Evolutionary conservation across 345 rosid genomes (phyloP).

Genomic region (Eucalyptus erythrocorys): DNA sequence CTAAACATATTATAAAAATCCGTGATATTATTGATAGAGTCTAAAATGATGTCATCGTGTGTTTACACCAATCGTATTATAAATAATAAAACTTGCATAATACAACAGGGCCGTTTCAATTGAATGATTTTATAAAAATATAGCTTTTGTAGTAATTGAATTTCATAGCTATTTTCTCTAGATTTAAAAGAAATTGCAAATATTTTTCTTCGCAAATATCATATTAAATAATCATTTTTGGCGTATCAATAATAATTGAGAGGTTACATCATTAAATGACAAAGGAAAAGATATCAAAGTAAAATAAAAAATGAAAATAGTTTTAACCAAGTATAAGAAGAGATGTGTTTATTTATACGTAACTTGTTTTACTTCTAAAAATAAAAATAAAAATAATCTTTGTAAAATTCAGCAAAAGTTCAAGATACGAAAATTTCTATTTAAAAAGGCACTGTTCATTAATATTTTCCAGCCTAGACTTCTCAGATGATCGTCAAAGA

Average conservation of each 20-base stretch:
- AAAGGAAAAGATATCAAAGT: neutral
- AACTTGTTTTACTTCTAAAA: neutral
- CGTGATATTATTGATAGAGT: neutral
- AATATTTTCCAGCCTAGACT: neutral
- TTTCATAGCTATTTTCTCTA: neutral
- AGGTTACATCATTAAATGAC: neutral
- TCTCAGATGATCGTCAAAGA: neutral
- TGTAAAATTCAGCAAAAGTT: neutral
- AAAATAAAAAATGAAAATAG: neutral
- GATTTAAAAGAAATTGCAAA: neutral
- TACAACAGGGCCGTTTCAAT: neutral
- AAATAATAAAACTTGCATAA: neutral
- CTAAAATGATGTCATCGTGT: neutral
- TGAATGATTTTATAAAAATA: neutral
- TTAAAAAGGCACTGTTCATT: neutral
- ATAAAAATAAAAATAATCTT: neutral
- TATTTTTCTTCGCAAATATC: neutral
- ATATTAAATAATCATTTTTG: neutral
- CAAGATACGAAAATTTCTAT: neutral
- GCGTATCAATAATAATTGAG: neutral
- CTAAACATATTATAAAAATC: neutral
- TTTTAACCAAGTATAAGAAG: neutral
- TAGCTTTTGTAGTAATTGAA: neutral
- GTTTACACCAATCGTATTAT: neutral
- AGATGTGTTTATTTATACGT: neutral